These are phyloP conservation scores for Penicillium psychrofluorescens DNA, from an alignment of 495 filamentous ascomycete genomes.

Conservation along the genomic window DNA sequence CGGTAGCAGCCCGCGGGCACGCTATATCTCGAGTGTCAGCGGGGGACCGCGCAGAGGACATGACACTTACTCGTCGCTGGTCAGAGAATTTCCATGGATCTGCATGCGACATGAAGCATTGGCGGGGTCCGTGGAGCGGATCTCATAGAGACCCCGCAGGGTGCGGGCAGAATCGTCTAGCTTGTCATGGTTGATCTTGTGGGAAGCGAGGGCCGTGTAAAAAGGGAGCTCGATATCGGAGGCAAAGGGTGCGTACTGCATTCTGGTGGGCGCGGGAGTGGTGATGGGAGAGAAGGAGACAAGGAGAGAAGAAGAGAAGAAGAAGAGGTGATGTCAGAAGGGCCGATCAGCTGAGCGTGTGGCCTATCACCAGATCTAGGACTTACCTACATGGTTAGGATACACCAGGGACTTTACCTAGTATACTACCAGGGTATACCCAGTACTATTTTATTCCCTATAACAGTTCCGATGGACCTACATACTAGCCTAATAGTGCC, in stretches of 20 bases:
- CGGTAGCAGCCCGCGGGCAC: slow-evolving; percentile 65
- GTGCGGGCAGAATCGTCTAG: slow-evolving; percentile 85
- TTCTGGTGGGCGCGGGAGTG: slow-evolving; percentile 7
- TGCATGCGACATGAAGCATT: slow-evolving; percentile 77
- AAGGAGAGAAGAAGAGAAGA: background rate
- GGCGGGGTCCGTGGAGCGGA: slow-evolving; percentile 58
- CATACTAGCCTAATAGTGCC: no score
- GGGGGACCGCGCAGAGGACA: no score
- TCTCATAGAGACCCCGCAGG: slow-evolving; percentile 84
- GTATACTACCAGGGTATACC: no score
- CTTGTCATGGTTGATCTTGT: slow-evolving; percentile 94
- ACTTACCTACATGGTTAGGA: no score
- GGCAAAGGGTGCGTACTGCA: slow-evolving; percentile 73
- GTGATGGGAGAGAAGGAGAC: background rate
- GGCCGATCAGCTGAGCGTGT: no score
- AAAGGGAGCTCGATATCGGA: slow-evolving; percentile 95
- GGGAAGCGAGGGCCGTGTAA: slow-evolving; percentile 78
- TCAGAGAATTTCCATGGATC: slow-evolving; percentile 78
- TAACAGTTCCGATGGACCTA: no score
- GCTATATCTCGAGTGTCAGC: slow-evolving; percentile 31
- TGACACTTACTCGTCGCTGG: slow-evolving; percentile 64
- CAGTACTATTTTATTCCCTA: no score
- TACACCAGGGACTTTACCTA: no score
- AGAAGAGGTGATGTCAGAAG: slow-evolving; percentile 6
- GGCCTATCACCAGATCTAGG: no score